These are phyloP conservation scores for Nannizziopsis barbatae DNA, from an alignment of 2,329 filamentous ascomycete genomes.

Conservation along the genomic window DNA sequence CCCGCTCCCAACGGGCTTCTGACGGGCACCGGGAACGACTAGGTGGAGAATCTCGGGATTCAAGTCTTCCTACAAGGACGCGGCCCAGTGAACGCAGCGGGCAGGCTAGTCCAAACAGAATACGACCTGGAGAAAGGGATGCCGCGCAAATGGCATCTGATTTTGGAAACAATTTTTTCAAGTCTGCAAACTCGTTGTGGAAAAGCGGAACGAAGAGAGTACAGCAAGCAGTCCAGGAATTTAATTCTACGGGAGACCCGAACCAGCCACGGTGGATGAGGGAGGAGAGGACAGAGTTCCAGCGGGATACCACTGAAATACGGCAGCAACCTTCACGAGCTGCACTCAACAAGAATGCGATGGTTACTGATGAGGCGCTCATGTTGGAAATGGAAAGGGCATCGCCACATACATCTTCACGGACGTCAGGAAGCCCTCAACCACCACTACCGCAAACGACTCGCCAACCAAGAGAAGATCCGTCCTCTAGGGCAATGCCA, in stretches of 20 bases:
- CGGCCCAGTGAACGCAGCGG: not conserved
- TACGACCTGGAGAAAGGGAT: constrained; percentile 53
- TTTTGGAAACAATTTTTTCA: constrained; percentile 72
- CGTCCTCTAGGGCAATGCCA: constrained; percentile 27
- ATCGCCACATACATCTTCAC: constrained; percentile 3
- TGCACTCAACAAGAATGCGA: constrained; percentile 5
- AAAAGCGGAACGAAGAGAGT: constrained; percentile 88
- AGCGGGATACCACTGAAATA: constrained; percentile 14
- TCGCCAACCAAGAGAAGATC: constrained; percentile 34
- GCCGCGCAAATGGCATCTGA: constrained; percentile 70
- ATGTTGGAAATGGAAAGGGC: constrained; percentile 52
- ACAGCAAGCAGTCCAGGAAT: constrained; percentile 81
- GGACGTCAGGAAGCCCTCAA: constrained; percentile 36
- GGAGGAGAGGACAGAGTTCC: constrained; percentile 34
- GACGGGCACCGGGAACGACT: constrained; percentile 37
- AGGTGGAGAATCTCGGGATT: constrained; percentile 1
- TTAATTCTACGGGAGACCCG: constrained; percentile 60
- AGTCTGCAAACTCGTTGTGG: constrained; percentile 91
- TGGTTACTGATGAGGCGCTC: constrained; percentile 47
- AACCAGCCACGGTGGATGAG: constrained; percentile 94
- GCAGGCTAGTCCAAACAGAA: constrained; percentile 21
- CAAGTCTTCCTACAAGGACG: constrained; percentile 1
- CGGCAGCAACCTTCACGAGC: constrained; percentile 12
- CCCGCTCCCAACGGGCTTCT: constrained; percentile 13
- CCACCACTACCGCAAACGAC: constrained; percentile 34